Evolutionary conservation across 345 rosid genomes (phyloP).

Genomic region (Rhodomyrtus tomentosa): DNA sequence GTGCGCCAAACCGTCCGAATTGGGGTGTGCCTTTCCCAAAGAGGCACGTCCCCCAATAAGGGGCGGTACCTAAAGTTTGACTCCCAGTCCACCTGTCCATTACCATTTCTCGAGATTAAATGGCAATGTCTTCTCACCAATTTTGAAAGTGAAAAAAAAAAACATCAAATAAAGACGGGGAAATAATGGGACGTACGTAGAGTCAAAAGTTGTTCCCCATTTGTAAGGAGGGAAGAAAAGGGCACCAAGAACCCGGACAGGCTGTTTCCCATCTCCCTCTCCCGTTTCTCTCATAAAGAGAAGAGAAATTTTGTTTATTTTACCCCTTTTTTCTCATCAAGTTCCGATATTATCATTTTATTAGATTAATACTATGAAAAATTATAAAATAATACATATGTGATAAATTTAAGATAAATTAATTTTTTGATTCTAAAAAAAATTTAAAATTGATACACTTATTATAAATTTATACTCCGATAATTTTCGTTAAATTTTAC

Average conservation of each 20-base stretch:
- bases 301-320: too few species aligned
- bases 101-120: not conserved
- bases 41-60: not conserved
- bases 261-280: not conserved
- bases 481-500: too few species aligned
- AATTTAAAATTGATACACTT: too few species aligned
- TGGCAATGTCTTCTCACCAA: not conserved
- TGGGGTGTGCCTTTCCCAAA: not conserved
- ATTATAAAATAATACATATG: too few species aligned
- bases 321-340: too few species aligned
- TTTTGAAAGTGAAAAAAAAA: not conserved
- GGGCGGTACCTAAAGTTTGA: not conserved
- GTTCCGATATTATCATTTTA: too few species aligned
- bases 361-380: too few species aligned
- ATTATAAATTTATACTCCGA: too few species aligned
- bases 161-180: not conserved
- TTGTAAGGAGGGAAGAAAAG: not conserved
- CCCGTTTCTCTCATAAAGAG: too few species aligned
- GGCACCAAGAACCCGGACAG: not conserved
- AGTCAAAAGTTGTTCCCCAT: not conserved
- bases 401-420: too few species aligned
- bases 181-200: not conserved
- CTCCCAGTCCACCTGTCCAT: not conserved
- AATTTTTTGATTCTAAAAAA: too few species aligned
- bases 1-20: not conserved